Percentiles rank a stretch among this genome's conserved stretches.
Conservation (phyloP, 768 basidiomycete species). For the Nevesoporus exiguus region DNA sequence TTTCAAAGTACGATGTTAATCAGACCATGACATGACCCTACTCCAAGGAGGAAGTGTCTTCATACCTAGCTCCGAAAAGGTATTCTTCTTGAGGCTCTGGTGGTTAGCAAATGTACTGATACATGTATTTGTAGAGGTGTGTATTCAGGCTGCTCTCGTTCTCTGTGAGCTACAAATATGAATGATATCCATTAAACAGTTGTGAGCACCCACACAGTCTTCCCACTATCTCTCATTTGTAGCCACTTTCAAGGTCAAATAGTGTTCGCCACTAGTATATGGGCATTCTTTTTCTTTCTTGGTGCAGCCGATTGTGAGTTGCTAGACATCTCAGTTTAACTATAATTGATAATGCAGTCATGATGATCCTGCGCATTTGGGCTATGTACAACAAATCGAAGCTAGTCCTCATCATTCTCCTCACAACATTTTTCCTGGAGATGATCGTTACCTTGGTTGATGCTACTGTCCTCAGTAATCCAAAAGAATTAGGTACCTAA, state of each 20-base stretch:
- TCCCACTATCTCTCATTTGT: background rate
- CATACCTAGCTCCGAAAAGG: background rate
- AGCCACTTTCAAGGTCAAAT: background rate
- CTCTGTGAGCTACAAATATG: too few relatives aligned
- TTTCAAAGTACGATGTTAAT: background rate
- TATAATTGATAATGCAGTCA: background rate
- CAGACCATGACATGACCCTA: background rate
- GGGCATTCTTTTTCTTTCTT: background rate
- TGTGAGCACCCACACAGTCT: too few relatives aligned
- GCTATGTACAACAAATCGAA: background rate
- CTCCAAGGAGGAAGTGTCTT: background rate
- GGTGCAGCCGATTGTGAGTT: constrained; percentile 5
- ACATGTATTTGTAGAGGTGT: background rate
- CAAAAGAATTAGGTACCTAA: too few relatives aligned
- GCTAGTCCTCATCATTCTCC: background rate
- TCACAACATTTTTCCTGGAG: background rate
- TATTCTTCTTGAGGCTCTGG: background rate
- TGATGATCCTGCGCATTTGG: background rate
- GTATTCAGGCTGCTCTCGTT: background rate
- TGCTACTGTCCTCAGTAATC: too few relatives aligned
- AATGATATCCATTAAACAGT: background rate
- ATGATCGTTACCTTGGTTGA: background rate
- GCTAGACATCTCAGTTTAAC: background rate
- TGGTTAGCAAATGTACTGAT: background rate
- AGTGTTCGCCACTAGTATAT: background rate